Conservation (phyloP, 192 early-diverging fungal species). For the Gaertneriomyces semiglobifer region DNA sequence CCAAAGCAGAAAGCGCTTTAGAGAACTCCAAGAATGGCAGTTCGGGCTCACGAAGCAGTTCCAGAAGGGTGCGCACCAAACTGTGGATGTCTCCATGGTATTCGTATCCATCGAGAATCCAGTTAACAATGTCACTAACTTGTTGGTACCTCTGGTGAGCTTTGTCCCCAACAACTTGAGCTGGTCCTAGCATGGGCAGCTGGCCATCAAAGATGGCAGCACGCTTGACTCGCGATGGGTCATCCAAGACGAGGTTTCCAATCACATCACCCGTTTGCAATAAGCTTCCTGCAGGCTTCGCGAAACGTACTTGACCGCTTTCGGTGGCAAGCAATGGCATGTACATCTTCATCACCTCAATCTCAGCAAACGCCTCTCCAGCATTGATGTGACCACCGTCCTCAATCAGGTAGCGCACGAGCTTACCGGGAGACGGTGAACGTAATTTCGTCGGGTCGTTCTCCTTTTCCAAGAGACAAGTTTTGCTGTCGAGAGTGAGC, state of each 20-base stretch:
- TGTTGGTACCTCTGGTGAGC: slow-evolving; percentile 77
- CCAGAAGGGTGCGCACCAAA: slow-evolving; percentile 70
- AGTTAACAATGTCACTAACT: slow-evolving; percentile 60
- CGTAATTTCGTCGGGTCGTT: slow-evolving; percentile 95
- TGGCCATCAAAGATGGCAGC: slow-evolving; percentile 69
- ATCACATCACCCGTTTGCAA: slow-evolving; percentile 90
- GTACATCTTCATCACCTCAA: slow-evolving; percentile 99
- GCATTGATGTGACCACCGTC: slow-evolving; percentile 85
- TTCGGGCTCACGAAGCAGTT: slow-evolving; percentile 68
- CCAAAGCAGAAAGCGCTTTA: slow-evolving; percentile 74
- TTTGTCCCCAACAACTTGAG: slow-evolving; percentile 83
- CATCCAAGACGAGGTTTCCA: slow-evolving; percentile 88
- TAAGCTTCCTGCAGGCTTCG: slow-evolving; percentile 80
- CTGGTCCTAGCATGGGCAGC: slow-evolving; percentile 58
- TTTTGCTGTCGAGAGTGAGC: slow-evolving; percentile 87
- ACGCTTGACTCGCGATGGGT: slow-evolving; percentile 85
- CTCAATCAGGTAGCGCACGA: slow-evolving; percentile 89
- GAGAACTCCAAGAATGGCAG: slow-evolving; percentile 83
- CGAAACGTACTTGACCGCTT: slow-evolving; percentile 84
- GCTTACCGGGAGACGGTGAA: slow-evolving; percentile 93
- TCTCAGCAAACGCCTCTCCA: slow-evolving; percentile 94
- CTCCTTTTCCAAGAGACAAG: slow-evolving; percentile 91
- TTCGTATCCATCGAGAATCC: slow-evolving; percentile 86
- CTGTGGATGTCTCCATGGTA: slow-evolving; percentile 65
- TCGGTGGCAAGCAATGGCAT: slow-evolving; percentile 94